Evolutionary conservation across 306 rosid species (phyloP), one percentile per base, ranked within the genome.

Genomic region (Vigna hirtella): DNA sequence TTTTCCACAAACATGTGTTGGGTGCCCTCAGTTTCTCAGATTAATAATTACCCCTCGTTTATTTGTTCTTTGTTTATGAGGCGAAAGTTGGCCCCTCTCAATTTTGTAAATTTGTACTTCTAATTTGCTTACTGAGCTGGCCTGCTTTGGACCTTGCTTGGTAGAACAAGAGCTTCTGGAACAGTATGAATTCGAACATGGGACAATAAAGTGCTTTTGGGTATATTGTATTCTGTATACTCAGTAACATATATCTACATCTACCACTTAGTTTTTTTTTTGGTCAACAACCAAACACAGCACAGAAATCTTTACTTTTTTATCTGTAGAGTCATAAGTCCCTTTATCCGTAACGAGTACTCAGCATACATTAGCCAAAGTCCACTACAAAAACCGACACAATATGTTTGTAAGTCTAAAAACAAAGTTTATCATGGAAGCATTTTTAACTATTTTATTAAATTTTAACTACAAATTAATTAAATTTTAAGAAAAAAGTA

Each of bases 101-200:
- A 65, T 73, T 73, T 80, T 80, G 79, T 52, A 38, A 26, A 40
- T 62, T 51, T 70, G 72, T 72, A 1, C 49, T 64, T 79, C 17
- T 20, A 15, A 22, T 79, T 70, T 70, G 64, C 72, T 61, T 48
- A 15, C 26, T 66, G 65, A 65, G 65, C 45, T 65, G 20, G 30
- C 52, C 17, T 49, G 56, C 8, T n/a, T 52, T 72, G 43, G 45
- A 36, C 26, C 20, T 17, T 70, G 77, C 67, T 79, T 45, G 18
- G 28, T 40, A 72, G 73, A 58, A 48, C 16, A 36, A n/a, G 51
- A 51, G 68, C 22, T 72, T 40, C 73, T 65, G 48, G 58, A 42
- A 53, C 20, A 24, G 3, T 40, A 55, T 26, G 28, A 32, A 53
- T 34, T 38, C 3, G 8, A 50, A 42, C 10, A 6, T 42, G 30